Evolutionary conservation across 495 filamentous ascomycete species (phyloP).

Genomic region (Podospora bellae-mahoneyi): DNA sequence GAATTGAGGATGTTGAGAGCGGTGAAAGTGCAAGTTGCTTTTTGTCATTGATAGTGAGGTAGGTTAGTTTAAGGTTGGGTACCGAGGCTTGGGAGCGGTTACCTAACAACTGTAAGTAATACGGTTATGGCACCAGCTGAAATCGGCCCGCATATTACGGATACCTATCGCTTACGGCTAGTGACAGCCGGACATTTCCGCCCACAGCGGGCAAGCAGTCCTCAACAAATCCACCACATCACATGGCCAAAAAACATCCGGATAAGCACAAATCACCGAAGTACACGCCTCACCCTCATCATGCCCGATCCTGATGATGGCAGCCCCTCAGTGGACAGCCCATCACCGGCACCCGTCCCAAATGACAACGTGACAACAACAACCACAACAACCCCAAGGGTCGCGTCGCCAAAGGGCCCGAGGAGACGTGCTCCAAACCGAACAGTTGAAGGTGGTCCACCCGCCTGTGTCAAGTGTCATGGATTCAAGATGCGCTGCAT

Average conservation of each 20-base stretch:
- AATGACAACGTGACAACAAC: neutral
- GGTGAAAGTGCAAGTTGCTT: no score
- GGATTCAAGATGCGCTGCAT: slow-evolving; percentile 1
- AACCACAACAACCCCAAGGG: neutral
- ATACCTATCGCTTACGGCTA: neutral
- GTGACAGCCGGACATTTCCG: neutral
- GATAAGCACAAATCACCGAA: neutral
- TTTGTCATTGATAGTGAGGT: no score
- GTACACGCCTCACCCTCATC: neutral
- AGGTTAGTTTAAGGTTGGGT: neutral
- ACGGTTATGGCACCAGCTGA: neutral
- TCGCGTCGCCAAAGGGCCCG: neutral
- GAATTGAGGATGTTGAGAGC: neutral
- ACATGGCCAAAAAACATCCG: neutral
- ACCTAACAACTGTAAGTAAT: neutral
- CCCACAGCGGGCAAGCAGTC: no score
- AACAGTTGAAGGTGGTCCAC: neutral
- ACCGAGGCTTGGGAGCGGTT: neutral
- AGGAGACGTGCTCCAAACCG: neutral
- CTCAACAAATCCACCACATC: neutral
- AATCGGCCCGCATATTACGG: neutral
- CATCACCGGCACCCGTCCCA: neutral
- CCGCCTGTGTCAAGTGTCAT: neutral
- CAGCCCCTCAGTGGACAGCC: neutral
- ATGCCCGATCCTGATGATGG: neutral